A percentile compares a stretch with the other conserved stretches of the same genome.
Conservation (phyloP, 768 basidiomycete genomes). For the Flagelloscypha sp. region DNA sequence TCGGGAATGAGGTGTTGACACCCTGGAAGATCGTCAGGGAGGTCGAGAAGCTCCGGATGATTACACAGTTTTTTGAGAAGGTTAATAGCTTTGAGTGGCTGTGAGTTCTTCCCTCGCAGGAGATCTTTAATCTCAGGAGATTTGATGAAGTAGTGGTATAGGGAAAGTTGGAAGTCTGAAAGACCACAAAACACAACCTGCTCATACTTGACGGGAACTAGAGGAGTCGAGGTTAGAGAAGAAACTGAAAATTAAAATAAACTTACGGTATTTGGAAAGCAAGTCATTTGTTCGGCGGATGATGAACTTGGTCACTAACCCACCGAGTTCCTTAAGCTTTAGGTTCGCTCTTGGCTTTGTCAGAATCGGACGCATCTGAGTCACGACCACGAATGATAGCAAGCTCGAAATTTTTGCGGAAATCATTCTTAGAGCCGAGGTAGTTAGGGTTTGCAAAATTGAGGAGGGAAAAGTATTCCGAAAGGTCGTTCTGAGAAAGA, state of each 20-base stretch:
- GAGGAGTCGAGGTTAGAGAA: constrained; percentile 5
- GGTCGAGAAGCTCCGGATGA: constrained; percentile 82
- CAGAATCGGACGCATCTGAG: constrained; percentile 69
- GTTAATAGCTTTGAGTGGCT: constrained; percentile 94
- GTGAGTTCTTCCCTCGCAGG: constrained; percentile 78
- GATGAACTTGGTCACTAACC: constrained; percentile 86
- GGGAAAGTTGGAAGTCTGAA: constrained; percentile 72
- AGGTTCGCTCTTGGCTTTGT: constrained; percentile 78
- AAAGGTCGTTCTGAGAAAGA: constrained; percentile 70
- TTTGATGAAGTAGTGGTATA: constrained; percentile 86
- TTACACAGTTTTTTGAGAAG: constrained; percentile 94
- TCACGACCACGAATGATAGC: constrained; percentile 87
- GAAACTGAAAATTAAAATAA: not conserved
- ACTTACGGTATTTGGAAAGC: constrained; percentile 87
- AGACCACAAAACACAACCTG: constrained; percentile 91
- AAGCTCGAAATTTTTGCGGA: constrained; percentile 93
- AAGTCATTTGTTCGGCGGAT: constrained; percentile 91
- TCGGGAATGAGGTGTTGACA: constrained; percentile 76
- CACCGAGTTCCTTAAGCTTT: constrained; percentile 86
- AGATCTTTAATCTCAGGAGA: constrained; percentile 90
- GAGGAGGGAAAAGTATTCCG: constrained; percentile 89
- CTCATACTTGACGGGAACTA: constrained; percentile 99
- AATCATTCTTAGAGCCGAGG: constrained; percentile 81
- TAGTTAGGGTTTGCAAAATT: constrained; percentile 92
- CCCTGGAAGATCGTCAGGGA: constrained; percentile 78